Evolutionary conservation across 208 protist genomes (phyloP).

Genomic region (Naegleria lovaniensis): DNA sequence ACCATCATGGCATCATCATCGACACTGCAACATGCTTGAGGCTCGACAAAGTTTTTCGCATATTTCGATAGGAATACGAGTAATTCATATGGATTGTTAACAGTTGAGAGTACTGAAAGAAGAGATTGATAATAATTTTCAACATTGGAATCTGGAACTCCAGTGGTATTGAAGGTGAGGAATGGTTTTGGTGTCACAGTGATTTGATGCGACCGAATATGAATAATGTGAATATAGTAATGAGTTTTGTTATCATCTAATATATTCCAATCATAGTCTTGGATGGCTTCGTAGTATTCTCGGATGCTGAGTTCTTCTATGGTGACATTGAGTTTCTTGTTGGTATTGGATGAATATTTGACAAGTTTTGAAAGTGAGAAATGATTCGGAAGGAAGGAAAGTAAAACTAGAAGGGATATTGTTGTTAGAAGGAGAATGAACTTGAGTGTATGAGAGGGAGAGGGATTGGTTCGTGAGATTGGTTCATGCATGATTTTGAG

Average conservation of each 20-base stretch:
- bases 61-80: not conserved
- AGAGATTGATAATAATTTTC: not conserved
- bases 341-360: no score
- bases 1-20: not conserved
- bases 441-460: no score
- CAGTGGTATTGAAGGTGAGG: not conserved
- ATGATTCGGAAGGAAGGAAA: no score
- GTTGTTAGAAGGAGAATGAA: no score
- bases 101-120: not conserved
- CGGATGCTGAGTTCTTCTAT: not conserved
- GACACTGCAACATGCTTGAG: not conserved
- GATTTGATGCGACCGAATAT: not conserved
- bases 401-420: no score
- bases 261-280: not conserved
- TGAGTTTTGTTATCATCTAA: no score
- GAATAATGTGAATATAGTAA: not conserved
- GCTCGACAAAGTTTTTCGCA: not conserved
- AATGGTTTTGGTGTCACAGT: not conserved
- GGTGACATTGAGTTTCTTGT: not conserved
- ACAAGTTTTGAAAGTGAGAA: no score
- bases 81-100: not conserved
- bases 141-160: not conserved
- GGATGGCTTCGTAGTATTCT: not conserved
- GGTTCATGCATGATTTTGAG: no score
- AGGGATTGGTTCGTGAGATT: no score